Base-by-base conservation (phyloP, 2,329 filamentous ascomycete genomes). In the Thelonectria discophora region DNA sequence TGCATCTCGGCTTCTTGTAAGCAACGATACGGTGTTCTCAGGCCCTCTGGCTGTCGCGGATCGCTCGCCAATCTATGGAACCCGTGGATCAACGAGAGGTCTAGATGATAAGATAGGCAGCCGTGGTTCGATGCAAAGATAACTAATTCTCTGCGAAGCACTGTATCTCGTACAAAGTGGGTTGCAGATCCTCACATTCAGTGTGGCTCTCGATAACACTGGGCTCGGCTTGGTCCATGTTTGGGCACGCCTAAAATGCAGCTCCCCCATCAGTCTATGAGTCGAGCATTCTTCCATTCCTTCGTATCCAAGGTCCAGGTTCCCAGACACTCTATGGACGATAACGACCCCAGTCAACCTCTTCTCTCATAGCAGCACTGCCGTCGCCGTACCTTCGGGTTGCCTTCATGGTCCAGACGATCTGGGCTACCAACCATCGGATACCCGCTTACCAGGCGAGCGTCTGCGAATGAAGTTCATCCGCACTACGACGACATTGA, bases 51-150 rank as follows among this genome's bases (percentile, higher is more conserved):
- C n/a, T n/a, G n/a, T n/a, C n/a, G n/a, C n/a, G n/a, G n/a, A n/a
- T n/a, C n/a, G n/a, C n/a, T n/a, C n/a, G n/a, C n/a, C 24, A n/a
- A 54, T 54, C 37, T 54, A 54, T 46, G 40, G 51, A 54, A 46
- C 51, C 51, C 40, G 51, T 54, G 51, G 50, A 37, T 53, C 50
- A n/a, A 40, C 18, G 27, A 40, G 27, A 21, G 42, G 20, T 40
- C 43, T 53, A 55, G 46, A 45, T 55, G 51, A 42, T 42, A 20
- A 42, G 42, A 21, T 40, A 24, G 21, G 6, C 40, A 46, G 17
- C 42, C 6, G 40, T 47, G 52, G 52, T 13, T 46, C 52, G 21
- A 24, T 24, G 21, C 17, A 13, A 13, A 46, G 30, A 55, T 24
- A 24, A 6, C 3, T 55, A 46, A 55, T 46, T 11, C 32, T 3